Evolutionary conservation across 1,139 yeast species (phyloP).

Genomic region (Kurtzmaniella quercitrusa): DNA sequence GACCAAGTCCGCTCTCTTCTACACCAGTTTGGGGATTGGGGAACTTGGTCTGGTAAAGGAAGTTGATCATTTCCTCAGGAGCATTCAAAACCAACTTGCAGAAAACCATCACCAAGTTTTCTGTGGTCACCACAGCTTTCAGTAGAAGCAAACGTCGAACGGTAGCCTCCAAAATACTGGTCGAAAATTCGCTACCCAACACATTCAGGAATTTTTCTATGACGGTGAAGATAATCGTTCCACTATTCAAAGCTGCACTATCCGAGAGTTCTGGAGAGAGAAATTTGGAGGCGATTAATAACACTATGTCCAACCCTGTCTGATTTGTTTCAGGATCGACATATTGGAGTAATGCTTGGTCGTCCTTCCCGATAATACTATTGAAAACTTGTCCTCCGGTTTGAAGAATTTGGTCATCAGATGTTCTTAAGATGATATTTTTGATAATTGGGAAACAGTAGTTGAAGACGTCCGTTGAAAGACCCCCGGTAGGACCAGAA

Average conservation of each 20-base stretch:
- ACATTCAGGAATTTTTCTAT: conserved; percentile 54
- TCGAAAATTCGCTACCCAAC: conserved; percentile 46
- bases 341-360: conserved; percentile 40
- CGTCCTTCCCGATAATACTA: conserved; percentile 51
- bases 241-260: conserved; percentile 73
- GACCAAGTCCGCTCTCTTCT: conserved; percentile 33
- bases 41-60: conserved; percentile 44
- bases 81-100: conserved; percentile 65
- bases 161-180: conserved; percentile 68
- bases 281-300: conserved; percentile 63
- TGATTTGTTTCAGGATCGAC: conserved; percentile 32
- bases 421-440: conserved; percentile 47
- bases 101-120: conserved; percentile 71
- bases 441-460: conserved; percentile 50
- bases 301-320: conserved; percentile 51
- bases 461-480: conserved; percentile 47
- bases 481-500: conserved; percentile 32
- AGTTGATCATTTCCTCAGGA: conserved; percentile 54
- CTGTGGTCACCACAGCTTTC: conserved; percentile 66
- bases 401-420: conserved; percentile 80
- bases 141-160: conserved; percentile 62
- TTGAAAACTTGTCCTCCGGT: conserved; percentile 73
- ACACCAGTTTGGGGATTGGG: conserved; percentile 21
- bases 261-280: conserved; percentile 72
- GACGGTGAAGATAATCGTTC: conserved; percentile 62